These are phyloP conservation scores for Ceratobasidium sp. DNA, from an alignment of 1,284 basidiomycete species.

Conservation along the genomic window DNA sequence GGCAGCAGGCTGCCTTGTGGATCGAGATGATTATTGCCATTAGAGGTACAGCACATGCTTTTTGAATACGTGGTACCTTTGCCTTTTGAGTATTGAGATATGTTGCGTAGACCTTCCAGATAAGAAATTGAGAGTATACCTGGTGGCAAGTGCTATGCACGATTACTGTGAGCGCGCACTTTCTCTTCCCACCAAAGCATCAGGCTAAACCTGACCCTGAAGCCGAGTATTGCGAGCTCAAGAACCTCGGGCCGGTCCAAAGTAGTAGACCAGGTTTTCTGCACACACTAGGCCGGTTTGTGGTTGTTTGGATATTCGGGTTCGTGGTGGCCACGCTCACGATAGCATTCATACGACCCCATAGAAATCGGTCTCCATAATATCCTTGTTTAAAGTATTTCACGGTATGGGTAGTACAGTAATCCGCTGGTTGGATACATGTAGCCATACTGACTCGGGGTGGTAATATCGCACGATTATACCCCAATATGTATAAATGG, in stretches of 20 bases:
- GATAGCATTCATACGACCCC: constrained; percentile 6
- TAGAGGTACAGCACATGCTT: too few relatives aligned
- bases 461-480: not conserved
- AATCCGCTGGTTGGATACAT: too few relatives aligned
- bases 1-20: constrained; percentile 16
- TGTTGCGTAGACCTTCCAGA: constrained; percentile 10
- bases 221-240: constrained; percentile 22
- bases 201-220: not conserved
- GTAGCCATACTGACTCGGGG: too few relatives aligned
- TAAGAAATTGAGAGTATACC: constrained; percentile 10
- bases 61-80: too few relatives aligned
- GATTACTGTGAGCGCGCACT: constrained; percentile 6
- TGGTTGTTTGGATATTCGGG: constrained; percentile 22
- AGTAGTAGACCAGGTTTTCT: not conserved
- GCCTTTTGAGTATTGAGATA: not conserved
- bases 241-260: not conserved
- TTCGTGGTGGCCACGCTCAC: constrained; percentile 1
- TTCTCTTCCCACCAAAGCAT: not conserved
- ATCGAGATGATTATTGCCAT: constrained; percentile 24
- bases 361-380: not conserved
- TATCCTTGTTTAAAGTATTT: too few relatives aligned
- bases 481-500: constrained; percentile 29
- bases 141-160: constrained; percentile 21
- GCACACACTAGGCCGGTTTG: not conserved
- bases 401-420: too few relatives aligned